These are phyloP conservation scores for Cicer pinnatifidum DNA, from an alignment of 306 rosid genomes.

Conservation along the genomic window DNA sequence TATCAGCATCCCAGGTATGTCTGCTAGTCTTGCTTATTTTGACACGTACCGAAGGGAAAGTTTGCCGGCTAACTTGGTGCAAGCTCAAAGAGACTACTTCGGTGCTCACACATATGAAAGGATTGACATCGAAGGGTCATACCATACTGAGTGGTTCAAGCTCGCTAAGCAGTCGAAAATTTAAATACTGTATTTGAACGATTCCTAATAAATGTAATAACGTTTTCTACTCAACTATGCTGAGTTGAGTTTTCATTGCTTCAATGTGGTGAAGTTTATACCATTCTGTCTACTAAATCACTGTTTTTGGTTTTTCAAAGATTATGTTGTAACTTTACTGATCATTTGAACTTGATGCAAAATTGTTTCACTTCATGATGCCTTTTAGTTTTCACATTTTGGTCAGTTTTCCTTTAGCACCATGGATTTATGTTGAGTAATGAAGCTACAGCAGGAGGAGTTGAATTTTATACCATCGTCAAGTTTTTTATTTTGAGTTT, in stretches of 20 bases:
- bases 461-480: conserved; percentile 28
- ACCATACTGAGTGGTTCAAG: conserved; percentile 97
- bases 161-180: conserved; percentile 66
- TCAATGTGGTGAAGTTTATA: conserved; percentile 46
- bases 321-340: conserved; percentile 42
- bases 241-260: conserved; percentile 55
- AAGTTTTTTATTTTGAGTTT: conserved; percentile 11
- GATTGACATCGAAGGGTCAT: conserved; percentile 72
- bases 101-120: conserved; percentile 95
- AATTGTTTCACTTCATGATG: conserved; percentile 24
- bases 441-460: neutral
- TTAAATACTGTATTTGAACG: conserved; percentile 46
- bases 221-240: conserved; percentile 57
- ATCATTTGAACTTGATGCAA: conserved; percentile 34
- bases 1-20: conserved; percentile 91
- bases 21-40: conserved; percentile 90
- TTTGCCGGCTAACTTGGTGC: conserved; percentile 88
- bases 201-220: conserved; percentile 57
- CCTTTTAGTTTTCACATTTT: conserved; percentile 32
- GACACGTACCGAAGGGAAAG: conserved; percentile 80
- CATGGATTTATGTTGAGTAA: conserved; percentile 11
- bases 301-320: conserved; percentile 36
- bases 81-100: conserved; percentile 93
- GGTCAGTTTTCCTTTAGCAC: conserved; percentile 40
- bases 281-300: conserved; percentile 40